Evolutionary conservation across 2,329 filamentous ascomycete species (phyloP), one percentile per base, ranked within the genome.

Genomic region (Cercospora nicotianae): DNA sequence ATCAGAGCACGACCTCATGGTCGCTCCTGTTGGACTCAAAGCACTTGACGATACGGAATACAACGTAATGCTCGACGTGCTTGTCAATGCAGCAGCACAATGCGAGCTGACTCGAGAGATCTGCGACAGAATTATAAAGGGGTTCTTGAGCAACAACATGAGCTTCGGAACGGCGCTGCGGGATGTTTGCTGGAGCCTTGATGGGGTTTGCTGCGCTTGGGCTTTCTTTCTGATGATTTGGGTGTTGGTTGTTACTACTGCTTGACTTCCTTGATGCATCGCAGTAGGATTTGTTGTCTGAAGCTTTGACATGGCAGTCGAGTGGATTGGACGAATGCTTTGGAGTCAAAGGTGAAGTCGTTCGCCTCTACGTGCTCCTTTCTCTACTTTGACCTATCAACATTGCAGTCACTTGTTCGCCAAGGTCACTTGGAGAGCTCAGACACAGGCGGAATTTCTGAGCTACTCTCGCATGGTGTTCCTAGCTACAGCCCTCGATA

Each of bases 81-180:
- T 63, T n/a, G 60, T 63, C 10, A 26, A 63, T 53, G 60, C 45
- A 18, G 60, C 39, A 63, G n/a, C 16, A 10, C n/a, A 53, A 53
- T 26, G 42, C 18, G 36, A 63, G 42, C n/a, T 63, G 39, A 31
- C 60, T 16, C 42, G 39, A 10, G 42, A 63, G 13, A 26, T 55
- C 28, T 45, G 60, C 23, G 60, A 63, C 60, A 31, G 4, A 12
- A 63, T 63, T 5, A 12, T 63, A 9, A 63, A 63, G 45, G 42
- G 60, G 26, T 63, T 63, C 60, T 31, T 36, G 23, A n/a, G 60
- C 30, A 26, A 31, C n/a, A 9, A 33, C 3, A 30, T 33, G 60
- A 55, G 60, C 60, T 55, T 51, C 30, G 45, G 8, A 5, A 16
- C 23, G 20, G 60, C 60, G 26, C 16, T 63, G 60, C 42, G 30